These are phyloP conservation scores for Psidium guajava DNA, from an alignment of 345 rosid genomes.

Conservation along the genomic window DNA sequence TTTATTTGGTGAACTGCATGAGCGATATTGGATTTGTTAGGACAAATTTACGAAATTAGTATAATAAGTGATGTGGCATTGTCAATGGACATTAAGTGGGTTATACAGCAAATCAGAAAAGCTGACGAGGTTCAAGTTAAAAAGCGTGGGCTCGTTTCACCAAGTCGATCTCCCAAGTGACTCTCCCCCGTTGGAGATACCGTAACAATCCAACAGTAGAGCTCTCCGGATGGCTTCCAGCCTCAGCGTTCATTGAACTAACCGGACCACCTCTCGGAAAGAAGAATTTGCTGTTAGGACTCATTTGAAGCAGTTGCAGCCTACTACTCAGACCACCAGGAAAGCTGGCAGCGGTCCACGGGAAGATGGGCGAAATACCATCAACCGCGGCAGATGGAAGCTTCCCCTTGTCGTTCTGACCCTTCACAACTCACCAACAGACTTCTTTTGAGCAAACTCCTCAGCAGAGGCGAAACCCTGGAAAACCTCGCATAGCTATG, in stretches of 20 bases:
- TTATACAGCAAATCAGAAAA: not conserved
- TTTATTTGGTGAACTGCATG: not conserved
- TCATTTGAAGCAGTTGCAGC: not conserved
- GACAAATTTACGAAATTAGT: not conserved
- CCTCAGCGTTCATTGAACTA: not conserved
- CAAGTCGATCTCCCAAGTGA: not conserved
- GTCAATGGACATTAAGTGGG: not conserved
- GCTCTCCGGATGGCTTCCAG: not conserved
- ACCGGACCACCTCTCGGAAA: not conserved
- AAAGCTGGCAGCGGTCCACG: not conserved
- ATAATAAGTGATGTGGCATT: not conserved
- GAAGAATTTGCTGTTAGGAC: not conserved
- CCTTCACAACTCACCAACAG: not conserved
- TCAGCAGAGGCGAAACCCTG: not conserved
- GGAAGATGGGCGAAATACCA: not conserved
- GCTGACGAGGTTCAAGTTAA: not conserved
- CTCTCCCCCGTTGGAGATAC: not conserved
- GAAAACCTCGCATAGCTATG: not conserved
- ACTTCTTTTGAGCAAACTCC: not conserved
- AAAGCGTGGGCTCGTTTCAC: not conserved
- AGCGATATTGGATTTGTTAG: not conserved
- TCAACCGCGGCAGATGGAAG: not conserved
- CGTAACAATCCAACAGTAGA: not conserved
- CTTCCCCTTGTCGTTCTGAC: not conserved
- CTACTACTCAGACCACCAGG: not conserved